Evolutionary conservation across 331 rosid genomes (phyloP).

Genomic region (Rhamnella rubrinervis): DNA sequence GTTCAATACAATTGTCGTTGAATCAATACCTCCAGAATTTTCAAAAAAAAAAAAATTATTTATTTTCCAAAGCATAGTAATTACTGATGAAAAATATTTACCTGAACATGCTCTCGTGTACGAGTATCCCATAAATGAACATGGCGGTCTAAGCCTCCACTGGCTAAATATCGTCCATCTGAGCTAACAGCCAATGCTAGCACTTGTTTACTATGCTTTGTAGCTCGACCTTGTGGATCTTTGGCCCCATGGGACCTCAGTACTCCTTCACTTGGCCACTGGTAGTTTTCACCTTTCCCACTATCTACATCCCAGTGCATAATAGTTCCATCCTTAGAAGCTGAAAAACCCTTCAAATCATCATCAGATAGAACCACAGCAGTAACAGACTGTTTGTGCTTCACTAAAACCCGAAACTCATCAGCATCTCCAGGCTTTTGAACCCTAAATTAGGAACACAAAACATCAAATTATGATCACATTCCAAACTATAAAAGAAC

Average conservation of each 20-base stretch:
- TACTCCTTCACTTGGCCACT: slow-evolving; percentile 68
- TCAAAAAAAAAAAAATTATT: neutral
- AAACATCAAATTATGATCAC: neutral
- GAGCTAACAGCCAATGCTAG: slow-evolving; percentile 81
- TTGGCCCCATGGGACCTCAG: slow-evolving; percentile 75
- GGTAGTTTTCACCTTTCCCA: slow-evolving; percentile 73
- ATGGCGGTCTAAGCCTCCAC: slow-evolving; percentile 91
- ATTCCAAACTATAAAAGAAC: neutral
- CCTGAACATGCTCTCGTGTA: slow-evolving; percentile 84
- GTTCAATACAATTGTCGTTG: neutral
- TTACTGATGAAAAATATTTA: slow-evolving; percentile 17
- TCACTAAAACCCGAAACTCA: slow-evolving; percentile 60
- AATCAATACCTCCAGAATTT: neutral
- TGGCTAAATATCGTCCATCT: slow-evolving; percentile 85
- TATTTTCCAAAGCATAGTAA: slow-evolving; percentile 12
- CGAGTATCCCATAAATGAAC: slow-evolving; percentile 96
- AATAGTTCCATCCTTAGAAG: slow-evolving; percentile 86
- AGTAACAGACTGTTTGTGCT: slow-evolving; percentile 77
- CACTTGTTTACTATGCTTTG: slow-evolving; percentile 64
- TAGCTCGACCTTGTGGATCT: slow-evolving; percentile 74
- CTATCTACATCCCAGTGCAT: slow-evolving; percentile 83
- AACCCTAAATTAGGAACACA: slow-evolving; percentile 47
- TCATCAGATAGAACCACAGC: slow-evolving; percentile 80
- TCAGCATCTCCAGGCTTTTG: slow-evolving; percentile 48
- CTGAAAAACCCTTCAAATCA: slow-evolving; percentile 82